phyloP scores from a whole-genome alignment of 495 filamentous ascomycete species.

The Chaetomium tenue region DNA sequence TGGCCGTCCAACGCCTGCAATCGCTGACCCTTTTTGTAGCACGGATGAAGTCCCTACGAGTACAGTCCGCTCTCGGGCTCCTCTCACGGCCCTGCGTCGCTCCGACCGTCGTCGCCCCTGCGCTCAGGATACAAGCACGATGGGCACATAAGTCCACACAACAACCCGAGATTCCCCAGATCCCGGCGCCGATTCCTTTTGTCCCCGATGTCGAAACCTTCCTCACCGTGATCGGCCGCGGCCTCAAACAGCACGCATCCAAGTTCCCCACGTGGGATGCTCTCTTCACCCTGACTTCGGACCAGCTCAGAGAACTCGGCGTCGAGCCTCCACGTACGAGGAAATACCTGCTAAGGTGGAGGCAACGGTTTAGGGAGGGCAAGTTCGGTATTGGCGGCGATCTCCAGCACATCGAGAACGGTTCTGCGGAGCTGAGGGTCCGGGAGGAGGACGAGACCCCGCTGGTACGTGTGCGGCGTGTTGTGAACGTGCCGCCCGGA shows the following conservation, averaged over 20 bases:
- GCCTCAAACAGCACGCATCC: conserved; percentile 70
- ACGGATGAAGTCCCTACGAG: conserved; percentile 34
- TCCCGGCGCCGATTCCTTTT: conserved; percentile 75
- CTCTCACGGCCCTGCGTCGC: conserved; percentile 33
- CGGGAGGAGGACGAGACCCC: conserved; percentile 54
- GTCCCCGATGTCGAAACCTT: conserved; percentile 86
- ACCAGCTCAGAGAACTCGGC: conserved; percentile 76
- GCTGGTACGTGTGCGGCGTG: conserved; percentile 32
- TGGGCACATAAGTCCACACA: conserved; percentile 33
- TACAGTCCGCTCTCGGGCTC: conserved; percentile 35
- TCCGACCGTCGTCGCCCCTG: conserved; percentile 20
- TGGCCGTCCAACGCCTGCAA: background rate
- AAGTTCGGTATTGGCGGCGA: conserved; percentile 77
- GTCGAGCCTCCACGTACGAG: conserved; percentile 80
- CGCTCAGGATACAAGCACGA: conserved; percentile 34
- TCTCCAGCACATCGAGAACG: conserved; percentile 67
- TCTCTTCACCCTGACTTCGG: conserved; percentile 74
- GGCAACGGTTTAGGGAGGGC: conserved; percentile 75
- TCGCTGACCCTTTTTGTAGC: conserved; percentile 20
- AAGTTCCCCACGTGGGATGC: conserved; percentile 88
- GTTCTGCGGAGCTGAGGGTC: conserved; percentile 65
- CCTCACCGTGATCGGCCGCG: conserved; percentile 87
- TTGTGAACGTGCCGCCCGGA: conserved; percentile 71
- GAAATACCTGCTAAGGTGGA: conserved; percentile 80
- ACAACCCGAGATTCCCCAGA: conserved; percentile 40